Percentiles rank a stretch among this genome's conserved stretches.
Conservation (phyloP, 169 alveolate species). For the Fabrea salina region DNA sequence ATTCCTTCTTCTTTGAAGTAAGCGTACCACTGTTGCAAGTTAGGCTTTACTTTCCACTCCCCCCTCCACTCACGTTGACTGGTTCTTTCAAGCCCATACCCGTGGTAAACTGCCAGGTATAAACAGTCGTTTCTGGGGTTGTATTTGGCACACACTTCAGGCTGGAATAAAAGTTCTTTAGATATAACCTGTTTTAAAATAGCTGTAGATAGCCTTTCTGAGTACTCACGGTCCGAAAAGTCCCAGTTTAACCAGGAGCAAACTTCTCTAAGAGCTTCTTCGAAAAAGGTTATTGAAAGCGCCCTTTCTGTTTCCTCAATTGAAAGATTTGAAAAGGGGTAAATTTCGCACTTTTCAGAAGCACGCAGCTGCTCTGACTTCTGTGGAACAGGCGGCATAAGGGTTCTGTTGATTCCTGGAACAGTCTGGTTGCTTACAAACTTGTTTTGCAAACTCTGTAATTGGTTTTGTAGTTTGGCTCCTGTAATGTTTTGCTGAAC, state of each 20-base stretch:
- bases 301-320: slow-evolving; percentile 13
- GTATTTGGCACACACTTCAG: not conserved
- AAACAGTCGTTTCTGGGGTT: slow-evolving; percentile 15
- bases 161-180: not conserved
- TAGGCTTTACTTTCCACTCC: slow-evolving; percentile 19
- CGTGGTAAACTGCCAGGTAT: not conserved
- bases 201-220: not conserved
- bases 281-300: not conserved
- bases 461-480: too few relatives aligned
- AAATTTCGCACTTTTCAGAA: slow-evolving; percentile 46
- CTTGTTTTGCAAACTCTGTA: slow-evolving; percentile 39
- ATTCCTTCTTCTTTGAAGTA: not conserved
- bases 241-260: not conserved
- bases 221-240: not conserved
- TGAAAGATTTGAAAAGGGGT: slow-evolving; percentile 53
- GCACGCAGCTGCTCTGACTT: slow-evolving; percentile 61
- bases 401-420: slow-evolving; percentile 66
- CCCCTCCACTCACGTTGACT: not conserved
- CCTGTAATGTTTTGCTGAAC: too few relatives aligned
- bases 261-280: not conserved
- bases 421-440: slow-evolving; percentile 38
- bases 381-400: slow-evolving; percentile 73
- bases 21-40: slow-evolving; percentile 8
- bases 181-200: not conserved
- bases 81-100: not conserved